Evolutionary conservation across 73 alveolate genomes (phyloP).

Genomic region (Paramecium primaurelia): DNA sequence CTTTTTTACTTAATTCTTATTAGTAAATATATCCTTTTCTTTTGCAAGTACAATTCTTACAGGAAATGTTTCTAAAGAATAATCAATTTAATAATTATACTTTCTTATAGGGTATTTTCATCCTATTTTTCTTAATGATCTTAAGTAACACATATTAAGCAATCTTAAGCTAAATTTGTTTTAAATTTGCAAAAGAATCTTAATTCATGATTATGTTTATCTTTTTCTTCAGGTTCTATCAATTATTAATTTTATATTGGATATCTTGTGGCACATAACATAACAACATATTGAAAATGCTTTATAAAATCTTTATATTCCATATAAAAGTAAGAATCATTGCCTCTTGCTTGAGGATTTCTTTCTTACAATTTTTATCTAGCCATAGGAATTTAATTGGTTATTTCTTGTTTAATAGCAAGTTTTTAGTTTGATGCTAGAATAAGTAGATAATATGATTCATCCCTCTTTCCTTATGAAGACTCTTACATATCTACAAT

Average conservation of each 20-base stretch:
- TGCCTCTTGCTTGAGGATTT: not conserved
- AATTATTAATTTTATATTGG: not conserved
- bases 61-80: not conserved
- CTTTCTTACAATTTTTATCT: not conserved
- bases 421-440: not conserved
- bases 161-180: not conserved
- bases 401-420: not conserved
- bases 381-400: not conserved
- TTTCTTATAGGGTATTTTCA: not conserved
- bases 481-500: not conserved
- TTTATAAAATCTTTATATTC: not conserved
- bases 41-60: slow-evolving; percentile 22
- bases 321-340: not conserved
- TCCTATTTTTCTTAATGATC: not conserved
- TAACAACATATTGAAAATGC: not conserved
- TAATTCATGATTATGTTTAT: not conserved
- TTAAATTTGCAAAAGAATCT: slow-evolving; percentile 18
- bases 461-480: not conserved
- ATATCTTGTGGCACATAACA: not conserved
- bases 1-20: slow-evolving; percentile 11
- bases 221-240: slow-evolving; percentile 18
- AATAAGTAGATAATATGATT: not conserved
- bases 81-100: not conserved
- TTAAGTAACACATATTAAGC: not conserved
- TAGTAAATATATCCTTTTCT: slow-evolving; percentile 25